Conservation (phyloP, 192 early-diverging fungal genomes). For the Coemansia sp. region DNA sequence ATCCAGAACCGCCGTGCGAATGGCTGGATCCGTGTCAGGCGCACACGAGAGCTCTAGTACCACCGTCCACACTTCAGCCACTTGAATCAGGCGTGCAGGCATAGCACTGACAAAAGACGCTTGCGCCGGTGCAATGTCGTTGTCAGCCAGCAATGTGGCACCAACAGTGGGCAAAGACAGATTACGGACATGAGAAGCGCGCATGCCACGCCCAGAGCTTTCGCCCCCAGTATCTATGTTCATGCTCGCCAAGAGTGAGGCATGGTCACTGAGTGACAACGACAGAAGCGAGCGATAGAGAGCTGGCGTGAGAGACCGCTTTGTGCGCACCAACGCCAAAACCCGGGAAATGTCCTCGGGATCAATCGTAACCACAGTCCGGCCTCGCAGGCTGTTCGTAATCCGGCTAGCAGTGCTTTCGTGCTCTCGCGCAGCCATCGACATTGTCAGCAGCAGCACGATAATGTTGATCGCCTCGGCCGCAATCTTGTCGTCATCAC, state of each 20-base stretch:
- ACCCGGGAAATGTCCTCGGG: conserved; percentile 15
- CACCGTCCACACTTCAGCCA: conserved; percentile 14
- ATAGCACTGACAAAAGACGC: conserved; percentile 26
- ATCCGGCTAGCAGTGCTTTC: conserved; percentile 40
- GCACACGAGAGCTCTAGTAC: conserved; percentile 34
- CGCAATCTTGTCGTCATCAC: conserved; percentile 36
- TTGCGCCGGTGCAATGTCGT: background rate
- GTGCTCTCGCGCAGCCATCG: conserved; percentile 15
- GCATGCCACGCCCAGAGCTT: background rate
- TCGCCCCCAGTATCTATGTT: conserved; percentile 16
- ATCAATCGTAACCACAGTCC: conserved; percentile 14
- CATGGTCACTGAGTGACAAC: conserved; percentile 31
- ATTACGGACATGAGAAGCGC: conserved; percentile 24
- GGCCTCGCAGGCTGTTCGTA: conserved; percentile 40
- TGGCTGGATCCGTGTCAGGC: conserved; percentile 17
- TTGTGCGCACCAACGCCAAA: conserved; percentile 35
- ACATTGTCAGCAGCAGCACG: conserved; percentile 32
- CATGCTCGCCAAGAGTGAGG: conserved; percentile 34
- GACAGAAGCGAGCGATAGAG: conserved; percentile 33
- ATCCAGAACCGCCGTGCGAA: conserved; percentile 15
- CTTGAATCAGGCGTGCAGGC: conserved; percentile 27
- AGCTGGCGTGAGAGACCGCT: conserved; percentile 32
- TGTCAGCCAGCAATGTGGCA: background rate
- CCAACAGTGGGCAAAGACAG: conserved; percentile 16
- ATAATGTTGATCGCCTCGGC: conserved; percentile 45